A percentile compares a stretch with the other conserved stretches of the same genome.
phyloP scores from a whole-genome alignment of 129 eudicot genomes.

The Flaveria brownii region DNA sequence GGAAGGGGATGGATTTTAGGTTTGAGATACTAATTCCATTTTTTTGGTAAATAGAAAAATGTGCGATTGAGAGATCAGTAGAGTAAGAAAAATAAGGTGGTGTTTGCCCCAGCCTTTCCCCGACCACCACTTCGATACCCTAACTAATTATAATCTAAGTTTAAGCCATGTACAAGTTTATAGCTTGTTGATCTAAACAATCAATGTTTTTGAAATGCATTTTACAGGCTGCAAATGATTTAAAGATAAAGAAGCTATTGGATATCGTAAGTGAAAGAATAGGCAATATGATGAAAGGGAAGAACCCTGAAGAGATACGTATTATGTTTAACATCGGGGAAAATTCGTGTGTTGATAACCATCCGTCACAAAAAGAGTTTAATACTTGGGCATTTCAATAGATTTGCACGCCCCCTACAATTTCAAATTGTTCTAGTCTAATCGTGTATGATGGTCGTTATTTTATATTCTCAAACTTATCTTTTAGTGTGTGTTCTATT shows the following conservation, averaged over 20 bases:
- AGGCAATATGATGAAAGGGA: constrained; percentile 15
- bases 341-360: constrained; percentile 20
- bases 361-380: not conserved
- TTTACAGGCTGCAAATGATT: constrained; percentile 22
- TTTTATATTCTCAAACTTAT: not conserved
- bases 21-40: too few relatives aligned
- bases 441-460: not conserved
- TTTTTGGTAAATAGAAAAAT: too few relatives aligned
- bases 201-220: not conserved
- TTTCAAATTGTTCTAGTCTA: not conserved
- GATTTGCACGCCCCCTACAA: not conserved
- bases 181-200: too few relatives aligned
- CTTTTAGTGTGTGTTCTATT: not conserved
- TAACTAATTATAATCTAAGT: too few relatives aligned
- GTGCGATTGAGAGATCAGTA: too few relatives aligned
- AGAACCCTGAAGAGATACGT: constrained; percentile 21
- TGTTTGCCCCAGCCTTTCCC: too few relatives aligned
- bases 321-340: constrained; percentile 17
- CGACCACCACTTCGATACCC: too few relatives aligned
- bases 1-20: too few relatives aligned
- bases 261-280: constrained; percentile 12
- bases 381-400: not conserved
- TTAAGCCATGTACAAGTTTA: too few relatives aligned
- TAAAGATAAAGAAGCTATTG: constrained; percentile 17
- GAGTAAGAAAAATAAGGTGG: too few relatives aligned